phyloP scores from a whole-genome alignment of 148 eudicot genomes.

The Fagopyrum tataricum region DNA sequence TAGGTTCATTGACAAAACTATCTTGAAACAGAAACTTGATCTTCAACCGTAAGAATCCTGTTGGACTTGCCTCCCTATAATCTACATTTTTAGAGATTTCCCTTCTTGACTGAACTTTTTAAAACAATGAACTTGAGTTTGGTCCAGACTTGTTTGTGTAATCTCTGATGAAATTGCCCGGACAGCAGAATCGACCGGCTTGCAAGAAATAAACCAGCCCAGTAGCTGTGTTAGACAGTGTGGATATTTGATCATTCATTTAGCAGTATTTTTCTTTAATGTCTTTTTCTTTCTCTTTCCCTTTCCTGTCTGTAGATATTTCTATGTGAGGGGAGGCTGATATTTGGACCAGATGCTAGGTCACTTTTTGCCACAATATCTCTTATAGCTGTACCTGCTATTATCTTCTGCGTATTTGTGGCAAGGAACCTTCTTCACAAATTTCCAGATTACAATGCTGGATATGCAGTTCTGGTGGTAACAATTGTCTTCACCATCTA shows the following conservation, averaged over 20 bases:
- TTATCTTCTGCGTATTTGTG: constrained; percentile 51
- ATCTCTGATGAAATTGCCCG: not conserved
- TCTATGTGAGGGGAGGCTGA: constrained; percentile 50
- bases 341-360: constrained; percentile 77
- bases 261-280: not conserved
- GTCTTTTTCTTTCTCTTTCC: not conserved
- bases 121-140: not conserved
- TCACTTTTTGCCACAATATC: constrained; percentile 46
- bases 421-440: constrained; percentile 47
- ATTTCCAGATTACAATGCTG: constrained; percentile 45
- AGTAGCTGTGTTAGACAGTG: not conserved
- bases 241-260: not conserved
- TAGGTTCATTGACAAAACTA: not conserved
- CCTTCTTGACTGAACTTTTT: not conserved
- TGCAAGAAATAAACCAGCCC: too few relatives aligned
- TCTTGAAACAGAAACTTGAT: not conserved
- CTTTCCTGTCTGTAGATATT: constrained; percentile 40
- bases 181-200: not conserved
- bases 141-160: not conserved
- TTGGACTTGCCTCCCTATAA: not conserved
- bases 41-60: not conserved
- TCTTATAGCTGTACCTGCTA: constrained; percentile 50
- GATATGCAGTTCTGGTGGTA: constrained; percentile 51
- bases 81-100: not conserved
- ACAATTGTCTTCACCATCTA: constrained; percentile 48